Conservation (phyloP, 208 protist genomes). For the Acanthamoeba sp. region DNA sequence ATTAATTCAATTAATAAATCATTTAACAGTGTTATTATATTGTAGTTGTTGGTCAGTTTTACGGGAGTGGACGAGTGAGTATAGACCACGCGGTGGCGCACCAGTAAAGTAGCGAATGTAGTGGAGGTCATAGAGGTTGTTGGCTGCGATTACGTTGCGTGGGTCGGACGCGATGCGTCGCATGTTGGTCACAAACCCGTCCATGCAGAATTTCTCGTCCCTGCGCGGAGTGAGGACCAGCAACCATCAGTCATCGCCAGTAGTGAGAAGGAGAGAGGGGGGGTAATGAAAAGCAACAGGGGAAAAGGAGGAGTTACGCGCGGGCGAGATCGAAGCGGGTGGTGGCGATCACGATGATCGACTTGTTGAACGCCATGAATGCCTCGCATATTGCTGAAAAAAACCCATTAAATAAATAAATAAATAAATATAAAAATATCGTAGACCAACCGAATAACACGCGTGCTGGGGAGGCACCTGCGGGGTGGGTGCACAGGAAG, state of each 20-base stretch:
- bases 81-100: neutral
- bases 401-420: neutral
- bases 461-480: neutral
- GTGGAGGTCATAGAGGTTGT: conserved; percentile 78
- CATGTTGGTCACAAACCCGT: conserved; percentile 31
- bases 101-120: conserved; percentile 75
- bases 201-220: neutral
- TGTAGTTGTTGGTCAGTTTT: no score
- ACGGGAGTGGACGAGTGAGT: neutral
- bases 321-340: conserved; percentile 78
- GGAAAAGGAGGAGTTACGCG: neutral
- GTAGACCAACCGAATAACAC: neutral
- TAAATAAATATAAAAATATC: neutral
- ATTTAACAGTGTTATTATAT: no score
- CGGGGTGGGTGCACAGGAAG: conserved; percentile 20
- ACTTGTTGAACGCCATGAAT: conserved; percentile 75
- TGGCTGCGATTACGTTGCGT: conserved; percentile 73
- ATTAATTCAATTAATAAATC: no score
- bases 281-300: neutral
- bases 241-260: no score
- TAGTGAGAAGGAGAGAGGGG: no score
- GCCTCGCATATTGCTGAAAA: conserved; percentile 70
- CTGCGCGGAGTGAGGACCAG: neutral
- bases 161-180: conserved; percentile 16
- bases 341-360: conserved; percentile 74